Evolutionary conservation across 139 green algal genomes (phyloP), one percentile per base, ranked within the genome.

Genomic region (Volvox reticuliferus): DNA sequence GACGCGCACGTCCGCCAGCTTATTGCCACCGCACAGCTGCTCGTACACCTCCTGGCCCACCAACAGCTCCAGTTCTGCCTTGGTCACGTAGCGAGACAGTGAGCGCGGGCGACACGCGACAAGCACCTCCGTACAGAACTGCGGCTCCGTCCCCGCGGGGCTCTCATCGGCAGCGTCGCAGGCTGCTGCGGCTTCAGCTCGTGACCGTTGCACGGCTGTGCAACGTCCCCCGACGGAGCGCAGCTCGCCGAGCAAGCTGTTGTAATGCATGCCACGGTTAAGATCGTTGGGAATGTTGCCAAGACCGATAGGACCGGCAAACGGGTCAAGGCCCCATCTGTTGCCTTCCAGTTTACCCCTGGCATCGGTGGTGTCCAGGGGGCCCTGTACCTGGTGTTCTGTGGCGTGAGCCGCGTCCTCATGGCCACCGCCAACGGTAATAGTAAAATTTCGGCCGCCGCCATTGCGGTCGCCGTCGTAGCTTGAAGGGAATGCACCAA

Each of bases 41-140:
- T 77, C 32, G 55, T 87, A 87, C n/a, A 87, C 81, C 2, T 87
- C 81, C 3, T 19, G 6, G 17, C 81, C 81, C 61, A 87, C 81
- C 81, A 87, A 33, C 61, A 87, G 61, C 81, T 87, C 81, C 61
- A 87, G 61, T 63, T 87, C 81, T 20, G 81, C 61, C 81, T 87
- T 87, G 81, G 81, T 87, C 17, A 87, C 35, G 81, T 87, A 87
- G n/a, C 81, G 61, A 21, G 81, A 87, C 81, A 87, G 81, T n/a
- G 81, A 77, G n/a, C 81, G 81, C 30, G 81, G 81, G n/a, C 61
- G 81, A 63, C 81, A 87, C 30, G 81, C 81, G 55, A 87, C 81
- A 32, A 87, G 81, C 61, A 87, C 20, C 21, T 84, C 78, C 28
- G 37, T 35, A 44, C 37, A 68, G 78, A 28, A 55, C 32, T 20